A percentile compares a stretch with the other conserved stretches of the same genome.
Conservation (phyloP, 2,329 filamentous ascomycete genomes). For the Colletotrichum trifolii region DNA sequence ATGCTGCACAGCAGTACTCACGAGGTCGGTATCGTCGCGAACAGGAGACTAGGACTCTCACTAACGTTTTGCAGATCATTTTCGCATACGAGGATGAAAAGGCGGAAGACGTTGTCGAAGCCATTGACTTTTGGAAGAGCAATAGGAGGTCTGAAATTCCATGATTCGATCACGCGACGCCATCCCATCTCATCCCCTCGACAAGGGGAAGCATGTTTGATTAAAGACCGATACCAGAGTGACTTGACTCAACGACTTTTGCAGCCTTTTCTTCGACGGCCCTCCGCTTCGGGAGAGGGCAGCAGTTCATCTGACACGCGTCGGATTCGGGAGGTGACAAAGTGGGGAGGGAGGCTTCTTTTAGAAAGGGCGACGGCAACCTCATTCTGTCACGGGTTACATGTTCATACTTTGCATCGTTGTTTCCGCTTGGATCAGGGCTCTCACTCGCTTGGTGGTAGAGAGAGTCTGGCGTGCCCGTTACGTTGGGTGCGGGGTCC, state of each 20-base stretch:
- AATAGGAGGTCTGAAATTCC: slow-evolving; percentile 61
- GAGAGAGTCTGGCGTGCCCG: slow-evolving; percentile 3
- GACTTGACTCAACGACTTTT: slow-evolving; percentile 30
- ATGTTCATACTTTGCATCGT: slow-evolving; percentile 31
- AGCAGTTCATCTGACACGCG: neutral
- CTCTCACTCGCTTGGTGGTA: slow-evolving; percentile 20
- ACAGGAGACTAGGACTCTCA: slow-evolving; percentile 16
- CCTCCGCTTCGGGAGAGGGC: slow-evolving; percentile 6
- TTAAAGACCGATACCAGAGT: slow-evolving; percentile 36
- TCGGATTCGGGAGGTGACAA: slow-evolving; percentile 6
- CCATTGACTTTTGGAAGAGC: slow-evolving; percentile 94
- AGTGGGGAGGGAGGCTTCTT: slow-evolving; percentile 18
- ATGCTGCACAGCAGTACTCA: slow-evolving; percentile 98
- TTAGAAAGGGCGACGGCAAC: slow-evolving; percentile 12
- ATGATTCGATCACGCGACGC: slow-evolving; percentile 28
- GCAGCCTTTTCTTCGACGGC: slow-evolving; percentile 13
- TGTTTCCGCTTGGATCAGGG: slow-evolving; percentile 29
- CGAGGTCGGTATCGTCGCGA: slow-evolving; percentile 73
- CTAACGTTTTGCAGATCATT: slow-evolving; percentile 75
- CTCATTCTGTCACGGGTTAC: slow-evolving; percentile 11
- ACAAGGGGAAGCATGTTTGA: slow-evolving; percentile 31
- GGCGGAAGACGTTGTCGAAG: slow-evolving; percentile 92
- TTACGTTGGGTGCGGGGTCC: neutral
- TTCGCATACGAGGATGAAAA: slow-evolving; percentile 97
- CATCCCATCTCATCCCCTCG: slow-evolving; percentile 34